Base-by-base conservation (phyloP, 2,329 filamentous ascomycete genomes). In the Pyricularia grisea region DNA sequence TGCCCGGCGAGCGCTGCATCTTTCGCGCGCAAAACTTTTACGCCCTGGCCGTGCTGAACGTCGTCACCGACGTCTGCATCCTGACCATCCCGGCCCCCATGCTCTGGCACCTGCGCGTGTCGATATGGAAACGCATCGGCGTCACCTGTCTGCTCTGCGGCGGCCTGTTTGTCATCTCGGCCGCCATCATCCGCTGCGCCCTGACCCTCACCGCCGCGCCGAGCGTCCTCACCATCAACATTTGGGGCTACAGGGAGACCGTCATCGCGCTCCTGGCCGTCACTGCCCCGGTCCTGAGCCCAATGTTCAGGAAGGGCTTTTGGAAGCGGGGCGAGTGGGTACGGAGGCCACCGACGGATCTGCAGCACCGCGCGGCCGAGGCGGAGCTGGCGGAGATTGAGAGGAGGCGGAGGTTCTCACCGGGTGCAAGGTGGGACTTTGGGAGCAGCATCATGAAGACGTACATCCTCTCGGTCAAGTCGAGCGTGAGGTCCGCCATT, bases 31-130 rank as follows among this genome's bases (percentile, higher is more conserved):
- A 66, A 28, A 66, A 66, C 31, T 36, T 66, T 14, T 31, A 36
- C 31, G 17, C 64, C 6, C 31, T 25, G 31, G 64, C 36, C 12
- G 64, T 42, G 31, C 30, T 66, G 11, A 66, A 67, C 27, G 14
- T 67, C n/a, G 2, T 58, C 31, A 67, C 66, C 33, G 66, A 67
- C 66, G 33, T 50, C 27, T 36, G n/a, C 23, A 67, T 67, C 42
- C 66, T 67, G 10, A 12, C 23, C 66, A 25, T 67, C 33, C 66
- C 42, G 33, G n/a, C 55, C 14, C 66, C 66, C n/a, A 50, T 67
- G 33, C 66, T 67, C 23, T 30, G 66, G 33, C 20, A 27, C 33
- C 42, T 67, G 4, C 33, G 66, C 9, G 25, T 67, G 25, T 50
- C 66, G 23, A 25, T 25, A 28, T 58, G 42, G 33, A 67, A 67